A percentile compares a stretch with the other conserved stretches of the same genome.
These are phyloP conservation scores for Kalaharituber pfeilii DNA, from an alignment of 2,329 filamentous ascomycete genomes.

Conservation along the genomic window DNA sequence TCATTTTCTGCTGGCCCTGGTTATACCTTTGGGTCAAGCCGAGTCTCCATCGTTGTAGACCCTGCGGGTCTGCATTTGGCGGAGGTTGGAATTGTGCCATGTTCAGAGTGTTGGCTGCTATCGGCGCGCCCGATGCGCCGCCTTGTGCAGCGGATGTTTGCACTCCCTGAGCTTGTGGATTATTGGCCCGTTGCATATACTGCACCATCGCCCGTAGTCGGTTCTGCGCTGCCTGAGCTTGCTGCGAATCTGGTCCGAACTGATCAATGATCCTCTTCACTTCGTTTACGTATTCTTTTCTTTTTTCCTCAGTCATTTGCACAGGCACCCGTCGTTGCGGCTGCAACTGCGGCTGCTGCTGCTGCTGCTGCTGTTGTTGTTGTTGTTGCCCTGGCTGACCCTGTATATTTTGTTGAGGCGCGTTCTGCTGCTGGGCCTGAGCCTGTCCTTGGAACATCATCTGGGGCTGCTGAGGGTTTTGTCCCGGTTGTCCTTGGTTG, in stretches of 20 bases:
- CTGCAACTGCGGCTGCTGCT: conserved; percentile 5
- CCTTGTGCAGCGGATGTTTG: background rate
- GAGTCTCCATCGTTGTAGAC: conserved; percentile 14
- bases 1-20: conserved; percentile 15
- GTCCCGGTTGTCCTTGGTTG: conserved; percentile 11
- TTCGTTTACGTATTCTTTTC: background rate
- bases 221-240: conserved; percentile 1
- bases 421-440: conserved; percentile 6
- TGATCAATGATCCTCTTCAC: background rate
- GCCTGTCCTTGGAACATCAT: conserved; percentile 5
- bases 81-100: conserved; percentile 11
- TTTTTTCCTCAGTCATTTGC: background rate
- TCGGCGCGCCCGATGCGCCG: conserved; percentile 9
- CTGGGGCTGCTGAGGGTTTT: conserved; percentile 2
- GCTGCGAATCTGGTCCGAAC: background rate
- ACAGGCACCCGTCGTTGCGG: background rate
- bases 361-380: background rate
- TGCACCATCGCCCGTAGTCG: background rate
- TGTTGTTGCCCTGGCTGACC: conserved; percentile 7
- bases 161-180: background rate
- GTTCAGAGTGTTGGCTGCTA: background rate
- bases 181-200: background rate
- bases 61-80: conserved; percentile 7
- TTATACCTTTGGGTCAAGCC: conserved; percentile 14
- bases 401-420: conserved; percentile 2